Base-by-base conservation (phyloP, 108 stramenopile genomes). In the Cyclotella cryptica region DNA sequence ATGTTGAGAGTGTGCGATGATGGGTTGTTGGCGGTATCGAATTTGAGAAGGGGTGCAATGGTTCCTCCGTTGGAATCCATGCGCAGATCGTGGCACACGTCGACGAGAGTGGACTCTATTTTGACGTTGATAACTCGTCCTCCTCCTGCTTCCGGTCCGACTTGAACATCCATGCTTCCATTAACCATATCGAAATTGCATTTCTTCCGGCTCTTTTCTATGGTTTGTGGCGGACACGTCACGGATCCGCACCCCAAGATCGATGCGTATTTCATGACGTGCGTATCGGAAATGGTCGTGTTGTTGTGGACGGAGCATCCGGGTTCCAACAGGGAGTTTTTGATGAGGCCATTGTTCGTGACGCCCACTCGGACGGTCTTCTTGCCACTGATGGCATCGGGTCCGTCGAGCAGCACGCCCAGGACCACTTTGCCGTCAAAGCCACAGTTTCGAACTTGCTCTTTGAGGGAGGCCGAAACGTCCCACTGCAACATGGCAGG, bases 111-210 rank as follows among this genome's bases (percentile, higher is more conserved):
- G 45, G 69, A 61, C 67, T 95, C 92, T 18, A 87, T 66, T 0
- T 69, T 77, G 11, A 87, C 66, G 35, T 69, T 51, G 14, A 90
- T 65, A 0, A 71, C 11, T 27, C 92, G 66, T 6, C 88, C 92
- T 24, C 94, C 92, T 54, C 94, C 94, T 64, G 86, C 84, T 78
- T 95, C 94, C 18, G 94, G 87, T 19, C 94, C 94, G 15, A 95
- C 81, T 19, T 88, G 58, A 41, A 95, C 74, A n/a, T 69, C 71
- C 70, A 94, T 66, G 40, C 45, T 52, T 51, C 88, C 88, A 58
- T 77, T 66, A 30, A 24, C 10, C 82, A 80, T 63, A 57, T 81
- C 64, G 57, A 69, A 77, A 29, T 77, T 75, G 66, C 57, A 79
- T 27, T 66, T 28, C 5, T 51, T 59, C 3, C 22, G 28, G 14